A percentile compares a stretch with the other conserved stretches of the same genome.
phyloP scores from a whole-genome alignment of 2,329 filamentous ascomycete species.

The Alternaria consortialis region DNA sequence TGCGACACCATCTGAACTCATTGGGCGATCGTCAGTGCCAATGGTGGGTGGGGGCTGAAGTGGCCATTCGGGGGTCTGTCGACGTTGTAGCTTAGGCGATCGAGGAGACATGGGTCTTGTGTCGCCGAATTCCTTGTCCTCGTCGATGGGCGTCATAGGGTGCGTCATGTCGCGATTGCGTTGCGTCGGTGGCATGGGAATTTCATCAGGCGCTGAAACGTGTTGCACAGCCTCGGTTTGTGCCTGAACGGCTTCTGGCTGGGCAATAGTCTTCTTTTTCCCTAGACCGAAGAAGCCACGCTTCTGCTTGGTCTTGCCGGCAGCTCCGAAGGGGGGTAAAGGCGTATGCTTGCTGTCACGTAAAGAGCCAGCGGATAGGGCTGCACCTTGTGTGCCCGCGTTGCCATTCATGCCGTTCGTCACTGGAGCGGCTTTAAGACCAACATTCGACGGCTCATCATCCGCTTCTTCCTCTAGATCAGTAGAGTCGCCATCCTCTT shows the following conservation, averaged over 20 bases:
- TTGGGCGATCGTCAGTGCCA: slow-evolving; percentile 36
- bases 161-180: slow-evolving; percentile 34
- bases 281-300: slow-evolving; percentile 63
- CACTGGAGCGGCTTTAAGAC: slow-evolving; percentile 29
- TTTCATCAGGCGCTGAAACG: slow-evolving; percentile 37
- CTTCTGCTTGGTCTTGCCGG: slow-evolving; percentile 51
- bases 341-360: slow-evolving; percentile 50
- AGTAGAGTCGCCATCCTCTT: slow-evolving; percentile 66
- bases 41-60: slow-evolving; percentile 52
- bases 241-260: slow-evolving; percentile 42
- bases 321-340: slow-evolving; percentile 35
- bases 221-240: slow-evolving; percentile 41
- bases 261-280: slow-evolving; percentile 64
- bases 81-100: slow-evolving; percentile 60
- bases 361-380: slow-evolving; percentile 51
- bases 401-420: slow-evolving; percentile 25
- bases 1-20: slow-evolving; percentile 43
- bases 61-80: slow-evolving; percentile 60
- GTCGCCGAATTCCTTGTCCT: slow-evolving; percentile 42
- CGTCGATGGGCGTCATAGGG: slow-evolving; percentile 47
- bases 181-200: slow-evolving; percentile 42
- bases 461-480: slow-evolving; percentile 58
- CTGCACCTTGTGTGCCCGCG: slow-evolving; percentile 35
- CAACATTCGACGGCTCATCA: slow-evolving; percentile 25
- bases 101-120: slow-evolving; percentile 23